Conservation (phyloP, 495 filamentous ascomycete genomes). For the Podospora appendiculata region DNA sequence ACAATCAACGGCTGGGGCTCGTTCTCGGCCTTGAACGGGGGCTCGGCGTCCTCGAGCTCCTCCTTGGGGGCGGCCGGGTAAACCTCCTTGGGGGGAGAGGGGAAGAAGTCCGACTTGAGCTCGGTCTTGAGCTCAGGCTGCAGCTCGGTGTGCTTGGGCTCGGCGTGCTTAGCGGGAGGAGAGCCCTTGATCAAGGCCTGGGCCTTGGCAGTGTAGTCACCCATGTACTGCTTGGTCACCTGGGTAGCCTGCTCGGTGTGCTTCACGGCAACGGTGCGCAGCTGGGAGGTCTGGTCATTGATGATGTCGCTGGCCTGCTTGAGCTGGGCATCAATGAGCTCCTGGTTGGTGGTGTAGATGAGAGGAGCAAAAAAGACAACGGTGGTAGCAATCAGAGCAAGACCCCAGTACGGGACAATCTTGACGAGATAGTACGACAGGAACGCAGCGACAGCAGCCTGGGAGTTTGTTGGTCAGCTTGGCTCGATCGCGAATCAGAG, state of each 20-base stretch:
- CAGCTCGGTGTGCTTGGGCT: background rate
- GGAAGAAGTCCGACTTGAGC: slow-evolving; percentile 47
- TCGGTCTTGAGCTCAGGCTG: slow-evolving; percentile 17
- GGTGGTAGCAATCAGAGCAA: slow-evolving; percentile 69
- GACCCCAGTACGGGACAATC: slow-evolving; percentile 86
- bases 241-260: slow-evolving; percentile 71
- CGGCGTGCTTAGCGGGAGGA: slow-evolving; percentile 36
- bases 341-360: slow-evolving; percentile 86
- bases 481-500: slow-evolving; percentile 1
- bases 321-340: slow-evolving; percentile 84
- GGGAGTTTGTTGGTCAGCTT: slow-evolving; percentile 10
- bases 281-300: slow-evolving; percentile 72
- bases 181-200: slow-evolving; percentile 54
- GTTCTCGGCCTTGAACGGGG: slow-evolving; percentile 17
- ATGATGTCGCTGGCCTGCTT: slow-evolving; percentile 61
- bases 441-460: slow-evolving; percentile 54
- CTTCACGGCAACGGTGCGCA: slow-evolving; percentile 71
- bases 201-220: slow-evolving; percentile 79
- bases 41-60: slow-evolving; percentile 36
- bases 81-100: slow-evolving; percentile 49
- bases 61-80: background rate
- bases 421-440: slow-evolving; percentile 91
- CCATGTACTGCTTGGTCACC: slow-evolving; percentile 70
- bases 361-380: slow-evolving; percentile 80
- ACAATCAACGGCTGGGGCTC: slow-evolving; percentile 26